Conservation (phyloP, 2,329 filamentous ascomycete species). For the Blastomyces gilchristii region DNA sequence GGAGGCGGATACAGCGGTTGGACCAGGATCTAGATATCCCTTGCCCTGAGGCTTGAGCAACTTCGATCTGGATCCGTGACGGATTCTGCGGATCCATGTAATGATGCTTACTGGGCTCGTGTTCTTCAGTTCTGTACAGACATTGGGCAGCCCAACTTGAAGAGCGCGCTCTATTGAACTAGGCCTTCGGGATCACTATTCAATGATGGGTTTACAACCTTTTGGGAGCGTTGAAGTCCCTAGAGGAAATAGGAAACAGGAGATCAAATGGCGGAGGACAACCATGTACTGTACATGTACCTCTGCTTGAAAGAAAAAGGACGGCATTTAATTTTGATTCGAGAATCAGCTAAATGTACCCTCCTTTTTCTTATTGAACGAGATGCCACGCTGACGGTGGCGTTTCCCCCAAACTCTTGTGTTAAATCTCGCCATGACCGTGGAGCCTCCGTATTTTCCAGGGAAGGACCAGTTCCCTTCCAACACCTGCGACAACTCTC, state of each 20-base stretch:
- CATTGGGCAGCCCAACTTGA: neutral
- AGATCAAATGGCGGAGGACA: neutral
- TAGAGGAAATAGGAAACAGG: neutral
- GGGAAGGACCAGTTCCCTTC: neutral
- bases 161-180: neutral
- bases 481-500: neutral
- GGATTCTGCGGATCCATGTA: neutral
- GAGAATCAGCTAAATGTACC: neutral
- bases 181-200: conserved; percentile 1
- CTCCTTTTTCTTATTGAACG: neutral
- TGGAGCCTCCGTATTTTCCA: neutral
- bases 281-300: neutral
- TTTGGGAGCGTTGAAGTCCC: neutral
- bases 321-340: neutral
- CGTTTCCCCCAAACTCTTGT: neutral
- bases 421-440: too few species aligned
- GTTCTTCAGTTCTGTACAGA: neutral
- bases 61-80: neutral
- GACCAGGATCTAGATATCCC: neutral
- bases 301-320: neutral
- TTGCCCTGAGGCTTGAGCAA: neutral
- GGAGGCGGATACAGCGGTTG: conserved; percentile 1
- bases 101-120: neutral
- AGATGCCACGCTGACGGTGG: neutral
- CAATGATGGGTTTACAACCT: neutral